Evolutionary conservation across 208 protist genomes (phyloP), one percentile per base, ranked within the genome.

Genomic region (Leishmania braziliensis): DNA sequence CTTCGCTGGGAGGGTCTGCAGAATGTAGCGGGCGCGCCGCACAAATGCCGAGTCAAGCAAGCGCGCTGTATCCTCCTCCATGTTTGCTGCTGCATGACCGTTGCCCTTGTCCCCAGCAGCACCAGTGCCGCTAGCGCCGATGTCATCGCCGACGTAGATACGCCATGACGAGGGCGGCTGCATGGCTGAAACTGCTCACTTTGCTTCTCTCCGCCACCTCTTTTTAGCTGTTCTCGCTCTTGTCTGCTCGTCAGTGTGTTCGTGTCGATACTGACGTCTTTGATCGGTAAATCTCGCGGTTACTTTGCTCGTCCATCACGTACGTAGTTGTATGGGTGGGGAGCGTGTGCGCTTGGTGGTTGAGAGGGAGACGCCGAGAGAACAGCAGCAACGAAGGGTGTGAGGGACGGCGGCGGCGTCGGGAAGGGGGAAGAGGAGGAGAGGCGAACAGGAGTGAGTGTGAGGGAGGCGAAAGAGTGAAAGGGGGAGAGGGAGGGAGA

Each of bases 11-110:
- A 81, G 50, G 12, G n/a, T 43, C 18, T 75, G 50, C 46, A 89
- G 63, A 18, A 54, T 65, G 9, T n/a, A 5, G 10, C 36, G 60
- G 0, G 78, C 75, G 2, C 81, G 70, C 8, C 75, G 58, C 50
- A 77, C 75, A 63, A 92, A 92, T 23, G 86, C 89, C 33, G 77
- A 63, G 78, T 92, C 86, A 3, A 92, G 63, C 39, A 80, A 56
- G 63, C 48, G 76, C 48, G 48, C 62, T 33, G 5, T 72, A 5
- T 58, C n/a, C 23, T 53, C 43, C 63, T 53, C 76, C 36, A 68
- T 58, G 20, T 58, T 60, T 14, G 51, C 73, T 3, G 77, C 68
- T 23, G 74, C 8, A 26, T 20, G 23, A 46, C 16, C 6, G 6
- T 53, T 53, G 14, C 5, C 10, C 46, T 54, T n/a, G 68, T 53